Percentiles rank a stretch among this genome's conserved stretches.
Evolutionary conservation across 1,284 basidiomycete genomes (phyloP).

Genomic region (Mycosarcoma maydis): DNA sequence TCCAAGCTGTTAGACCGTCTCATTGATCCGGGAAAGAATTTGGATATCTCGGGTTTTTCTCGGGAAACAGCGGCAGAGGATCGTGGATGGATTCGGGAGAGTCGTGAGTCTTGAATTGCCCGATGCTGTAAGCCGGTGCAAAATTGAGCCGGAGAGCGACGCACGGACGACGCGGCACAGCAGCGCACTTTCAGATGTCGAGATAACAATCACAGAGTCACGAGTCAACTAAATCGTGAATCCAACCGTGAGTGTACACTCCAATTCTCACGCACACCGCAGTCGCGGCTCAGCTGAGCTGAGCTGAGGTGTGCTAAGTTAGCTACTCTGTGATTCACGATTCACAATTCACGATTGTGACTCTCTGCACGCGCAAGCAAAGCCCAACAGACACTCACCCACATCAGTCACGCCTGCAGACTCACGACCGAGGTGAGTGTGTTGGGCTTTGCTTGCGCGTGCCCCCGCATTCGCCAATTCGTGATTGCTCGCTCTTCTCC

Average conservation of each 20-base stretch:
- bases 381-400: too few relatives aligned
- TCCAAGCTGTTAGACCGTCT: background rate
- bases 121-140: constrained; percentile 3
- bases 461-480: background rate
- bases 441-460: background rate
- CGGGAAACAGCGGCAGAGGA: too few relatives aligned
- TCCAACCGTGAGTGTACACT: too few relatives aligned
- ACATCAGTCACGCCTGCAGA: background rate
- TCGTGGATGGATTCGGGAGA: constrained; percentile 15
- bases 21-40: background rate
- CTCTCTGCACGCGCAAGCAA: too few relatives aligned
- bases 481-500: constrained; percentile 28
- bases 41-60: background rate
- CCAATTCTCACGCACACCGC: too few relatives aligned
- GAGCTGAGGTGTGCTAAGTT: too few relatives aligned
- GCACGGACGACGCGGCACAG: constrained; percentile 25
- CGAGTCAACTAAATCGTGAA: too few relatives aligned
- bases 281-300: too few relatives aligned
- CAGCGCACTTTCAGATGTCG: constrained; percentile 1
- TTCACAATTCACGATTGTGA: too few relatives aligned
- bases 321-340: too few relatives aligned
- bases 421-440: too few relatives aligned
- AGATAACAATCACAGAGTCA: background rate
- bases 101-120: constrained; percentile 12
- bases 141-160: background rate